phyloP scores from a whole-genome alignment of 768 basidiomycete genomes.

The Leccinum variicolor region DNA sequence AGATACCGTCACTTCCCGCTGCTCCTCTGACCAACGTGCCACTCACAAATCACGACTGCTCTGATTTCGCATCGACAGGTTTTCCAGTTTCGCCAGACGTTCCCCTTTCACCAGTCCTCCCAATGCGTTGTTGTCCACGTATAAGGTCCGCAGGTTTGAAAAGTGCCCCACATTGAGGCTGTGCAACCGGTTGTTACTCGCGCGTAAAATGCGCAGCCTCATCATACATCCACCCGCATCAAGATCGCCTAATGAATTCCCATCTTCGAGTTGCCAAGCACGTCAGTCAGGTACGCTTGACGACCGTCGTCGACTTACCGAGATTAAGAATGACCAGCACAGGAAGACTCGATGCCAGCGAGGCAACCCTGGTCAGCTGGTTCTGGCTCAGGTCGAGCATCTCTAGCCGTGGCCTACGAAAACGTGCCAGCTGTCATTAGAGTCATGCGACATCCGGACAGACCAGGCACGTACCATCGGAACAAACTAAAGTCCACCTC shows the following conservation, averaged over 20 bases:
- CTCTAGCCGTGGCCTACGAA: constrained; percentile 59
- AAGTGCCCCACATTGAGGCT: constrained; percentile 61
- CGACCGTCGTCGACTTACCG: constrained; percentile 52
- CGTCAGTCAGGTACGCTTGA: constrained; percentile 16
- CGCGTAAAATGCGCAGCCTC: constrained; percentile 77
- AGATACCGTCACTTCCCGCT: constrained; percentile 36
- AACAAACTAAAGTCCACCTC: constrained; percentile 56
- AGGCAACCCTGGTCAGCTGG: constrained; percentile 52
- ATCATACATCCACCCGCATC: constrained; percentile 53
- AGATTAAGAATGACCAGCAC: constrained; percentile 73
- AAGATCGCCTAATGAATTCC: constrained; percentile 62
- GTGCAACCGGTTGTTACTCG: constrained; percentile 77
- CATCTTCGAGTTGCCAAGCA: constrained; percentile 47
- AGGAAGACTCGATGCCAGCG: constrained; percentile 54
- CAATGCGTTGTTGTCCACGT: constrained; percentile 83
- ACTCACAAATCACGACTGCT: constrained; percentile 72
- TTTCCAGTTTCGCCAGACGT: constrained; percentile 72
- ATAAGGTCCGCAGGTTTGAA: constrained; percentile 80
- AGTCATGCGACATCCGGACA: constrained; percentile 7
- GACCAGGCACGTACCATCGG: constrained; percentile 53
- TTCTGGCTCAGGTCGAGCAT: constrained; percentile 82
- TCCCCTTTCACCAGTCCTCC: constrained; percentile 49
- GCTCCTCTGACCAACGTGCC: constrained; percentile 12
- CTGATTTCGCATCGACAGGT: constrained; percentile 90
- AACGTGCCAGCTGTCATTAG: constrained; percentile 9